Evolutionary conservation across 306 rosid species (phyloP).

Genomic region (Canavalia ensiformis): DNA sequence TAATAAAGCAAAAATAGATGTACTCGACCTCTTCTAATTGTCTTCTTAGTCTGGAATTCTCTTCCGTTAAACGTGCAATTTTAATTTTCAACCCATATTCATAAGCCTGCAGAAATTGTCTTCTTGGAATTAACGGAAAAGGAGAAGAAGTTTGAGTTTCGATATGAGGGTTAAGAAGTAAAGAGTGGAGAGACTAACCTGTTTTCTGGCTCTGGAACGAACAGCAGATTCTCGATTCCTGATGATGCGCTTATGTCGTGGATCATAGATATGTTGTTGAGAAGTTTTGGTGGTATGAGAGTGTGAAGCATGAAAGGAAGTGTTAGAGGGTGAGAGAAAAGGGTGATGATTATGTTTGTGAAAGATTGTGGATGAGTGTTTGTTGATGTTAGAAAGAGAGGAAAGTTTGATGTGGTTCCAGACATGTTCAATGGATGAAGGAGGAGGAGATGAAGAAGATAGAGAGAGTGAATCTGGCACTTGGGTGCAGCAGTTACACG

Average conservation of each 20-base stretch:
- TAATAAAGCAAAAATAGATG: background rate
- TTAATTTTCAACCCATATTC: constrained; percentile 30
- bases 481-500: background rate
- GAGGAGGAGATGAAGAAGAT: background rate
- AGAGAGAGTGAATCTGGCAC: background rate
- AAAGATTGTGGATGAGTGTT: no score
- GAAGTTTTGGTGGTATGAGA: background rate
- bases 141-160: background rate
- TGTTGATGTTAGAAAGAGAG: background rate
- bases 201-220: constrained; percentile 52
- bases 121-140: background rate
- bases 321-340: background rate
- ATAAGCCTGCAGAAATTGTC: constrained; percentile 45
- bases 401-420: constrained; percentile 34
- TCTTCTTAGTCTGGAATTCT: constrained; percentile 40
- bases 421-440: constrained; percentile 34
- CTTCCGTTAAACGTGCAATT: constrained; percentile 38
- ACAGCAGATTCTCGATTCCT: constrained; percentile 49
- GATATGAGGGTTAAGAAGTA: background rate
- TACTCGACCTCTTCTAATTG: constrained; percentile 37
- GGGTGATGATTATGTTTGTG: background rate
- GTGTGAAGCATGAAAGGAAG: background rate
- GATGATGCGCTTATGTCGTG: constrained; percentile 26
- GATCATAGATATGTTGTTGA: background rate
- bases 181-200: background rate